Conservation (phyloP, 805 yeast genomes). For the Spathaspora boniae region DNA sequence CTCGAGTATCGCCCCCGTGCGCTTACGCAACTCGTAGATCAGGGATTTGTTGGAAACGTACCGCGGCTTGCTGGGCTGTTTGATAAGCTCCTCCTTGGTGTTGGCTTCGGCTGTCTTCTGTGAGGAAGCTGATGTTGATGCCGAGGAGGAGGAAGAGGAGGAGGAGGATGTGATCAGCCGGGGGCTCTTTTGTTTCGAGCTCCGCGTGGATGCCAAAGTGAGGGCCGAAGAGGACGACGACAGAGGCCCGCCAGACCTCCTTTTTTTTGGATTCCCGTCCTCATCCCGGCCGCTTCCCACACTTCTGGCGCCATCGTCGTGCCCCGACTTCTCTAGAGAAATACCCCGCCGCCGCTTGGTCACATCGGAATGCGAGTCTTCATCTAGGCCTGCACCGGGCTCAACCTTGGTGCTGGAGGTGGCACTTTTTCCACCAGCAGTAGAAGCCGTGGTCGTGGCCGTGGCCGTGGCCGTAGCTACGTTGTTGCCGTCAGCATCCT, state of each 20-base stretch:
- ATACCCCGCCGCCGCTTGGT: no score
- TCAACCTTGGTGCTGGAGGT: no score
- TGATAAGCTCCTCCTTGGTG: slow-evolving; percentile 47
- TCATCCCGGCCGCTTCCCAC: slow-evolving; percentile 13
- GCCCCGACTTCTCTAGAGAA: no score
- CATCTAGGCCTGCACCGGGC: no score
- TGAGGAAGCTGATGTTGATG: slow-evolving; percentile 1
- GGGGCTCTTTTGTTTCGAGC: no score
- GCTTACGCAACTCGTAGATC: slow-evolving; percentile 77
- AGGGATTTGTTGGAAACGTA: slow-evolving; percentile 74
- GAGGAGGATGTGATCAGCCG: no score
- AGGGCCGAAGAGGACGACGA: no score
- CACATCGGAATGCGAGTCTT: no score
- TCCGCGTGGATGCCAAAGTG: no score
- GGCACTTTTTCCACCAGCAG: no score
- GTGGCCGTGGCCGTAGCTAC: no score
- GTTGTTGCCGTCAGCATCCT: slow-evolving; percentile 30
- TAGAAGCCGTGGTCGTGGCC: no score
- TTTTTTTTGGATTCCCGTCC: slow-evolving; percentile 10
- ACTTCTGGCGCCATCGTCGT: slow-evolving; percentile 1
- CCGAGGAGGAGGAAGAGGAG: neutral
- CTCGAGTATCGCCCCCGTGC: slow-evolving; percentile 87
- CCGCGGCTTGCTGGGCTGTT: slow-evolving; percentile 79
- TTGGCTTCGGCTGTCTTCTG: neutral
- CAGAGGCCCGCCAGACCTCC: slow-evolving; percentile 8